Conservation (phyloP, 768 basidiomycete species). For the Xerocomellus intermedius region DNA sequence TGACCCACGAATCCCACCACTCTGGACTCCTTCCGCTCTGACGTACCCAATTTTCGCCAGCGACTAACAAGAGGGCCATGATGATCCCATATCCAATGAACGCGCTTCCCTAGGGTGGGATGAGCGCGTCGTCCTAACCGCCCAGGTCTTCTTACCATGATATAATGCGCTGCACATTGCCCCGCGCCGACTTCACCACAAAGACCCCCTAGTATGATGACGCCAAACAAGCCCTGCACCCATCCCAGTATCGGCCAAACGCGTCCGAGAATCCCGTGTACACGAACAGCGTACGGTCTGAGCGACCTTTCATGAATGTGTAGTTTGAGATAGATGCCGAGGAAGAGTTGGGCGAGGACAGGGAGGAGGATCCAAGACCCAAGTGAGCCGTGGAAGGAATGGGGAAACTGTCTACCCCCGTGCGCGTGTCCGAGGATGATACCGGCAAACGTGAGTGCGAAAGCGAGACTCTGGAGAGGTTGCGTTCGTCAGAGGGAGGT, state of each 20-base stretch:
- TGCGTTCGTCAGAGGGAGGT: background rate
- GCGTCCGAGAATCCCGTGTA: slow-evolving; percentile 82
- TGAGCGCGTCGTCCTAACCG: slow-evolving; percentile 12
- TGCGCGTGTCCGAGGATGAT: slow-evolving; percentile 88
- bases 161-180: slow-evolving; percentile 88
- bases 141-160: slow-evolving; percentile 49
- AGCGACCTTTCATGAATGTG: slow-evolving; percentile 80
- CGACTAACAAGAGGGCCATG: slow-evolving; percentile 73
- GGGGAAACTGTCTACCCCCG: slow-evolving; percentile 71
- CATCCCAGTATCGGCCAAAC: slow-evolving; percentile 82
- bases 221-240: slow-evolving; percentile 88
- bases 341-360: slow-evolving; percentile 59
- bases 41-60: slow-evolving; percentile 76
- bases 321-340: slow-evolving; percentile 90
- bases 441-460: slow-evolving; percentile 68
- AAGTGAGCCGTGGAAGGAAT: slow-evolving; percentile 71
- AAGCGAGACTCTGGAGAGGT: slow-evolving; percentile 54
- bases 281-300: slow-evolving; percentile 66
- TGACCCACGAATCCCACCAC: slow-evolving; percentile 80
- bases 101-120: slow-evolving; percentile 57
- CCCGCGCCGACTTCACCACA: slow-evolving; percentile 71
- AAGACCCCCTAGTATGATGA: slow-evolving; percentile 69
- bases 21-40: slow-evolving; percentile 74
- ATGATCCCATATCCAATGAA: slow-evolving; percentile 87
- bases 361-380: slow-evolving; percentile 54